A percentile compares a stretch with the other conserved stretches of the same genome.
Evolutionary conservation across 805 yeast species (phyloP).

Genomic region (Torulaspora indica): DNA sequence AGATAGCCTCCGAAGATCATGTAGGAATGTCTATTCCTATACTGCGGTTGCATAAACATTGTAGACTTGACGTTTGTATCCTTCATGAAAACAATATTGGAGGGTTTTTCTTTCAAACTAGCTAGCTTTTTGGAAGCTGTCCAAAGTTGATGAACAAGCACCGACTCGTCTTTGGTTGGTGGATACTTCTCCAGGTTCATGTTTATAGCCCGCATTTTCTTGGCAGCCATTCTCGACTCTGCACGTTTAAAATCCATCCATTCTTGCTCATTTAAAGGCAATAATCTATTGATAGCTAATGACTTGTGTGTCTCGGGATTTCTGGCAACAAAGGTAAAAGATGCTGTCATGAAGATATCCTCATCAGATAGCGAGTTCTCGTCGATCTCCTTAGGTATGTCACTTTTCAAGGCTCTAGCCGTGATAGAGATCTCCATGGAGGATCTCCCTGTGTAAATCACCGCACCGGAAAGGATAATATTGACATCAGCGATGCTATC

Average conservation of each 20-base stretch:
- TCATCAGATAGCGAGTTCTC: conserved; percentile 53
- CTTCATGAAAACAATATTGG: conserved; percentile 57
- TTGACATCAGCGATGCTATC: conserved; percentile 73
- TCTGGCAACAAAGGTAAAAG: conserved; percentile 93
- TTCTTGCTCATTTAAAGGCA: conserved; percentile 70
- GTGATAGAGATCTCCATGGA: conserved; percentile 93
- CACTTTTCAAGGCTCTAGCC: conserved; percentile 70
- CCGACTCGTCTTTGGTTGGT: conserved; percentile 71
- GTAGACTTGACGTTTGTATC: conserved; percentile 71
- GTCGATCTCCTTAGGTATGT: conserved; percentile 48
- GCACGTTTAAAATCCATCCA: conserved; percentile 84
- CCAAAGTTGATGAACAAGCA: conserved; percentile 76
- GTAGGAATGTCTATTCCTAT: conserved; percentile 88
- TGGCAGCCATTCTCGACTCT: conserved; percentile 81
- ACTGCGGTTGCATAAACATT: conserved; percentile 92
- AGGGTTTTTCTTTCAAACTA: conserved; percentile 39
- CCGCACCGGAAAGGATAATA: conserved; percentile 82
- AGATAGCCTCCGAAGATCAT: conserved; percentile 95
- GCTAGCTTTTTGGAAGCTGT: conserved; percentile 43
- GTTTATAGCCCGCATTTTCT: conserved; percentile 69
- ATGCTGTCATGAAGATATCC: conserved; percentile 78
- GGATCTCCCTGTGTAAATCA: conserved; percentile 90
- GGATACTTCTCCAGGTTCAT: conserved; percentile 58
- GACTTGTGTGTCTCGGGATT: conserved; percentile 89
- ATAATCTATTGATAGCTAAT: conserved; percentile 74